Base-by-base conservation (phyloP, 2,329 filamentous ascomycete genomes). In the Didymella sp. region DNA sequence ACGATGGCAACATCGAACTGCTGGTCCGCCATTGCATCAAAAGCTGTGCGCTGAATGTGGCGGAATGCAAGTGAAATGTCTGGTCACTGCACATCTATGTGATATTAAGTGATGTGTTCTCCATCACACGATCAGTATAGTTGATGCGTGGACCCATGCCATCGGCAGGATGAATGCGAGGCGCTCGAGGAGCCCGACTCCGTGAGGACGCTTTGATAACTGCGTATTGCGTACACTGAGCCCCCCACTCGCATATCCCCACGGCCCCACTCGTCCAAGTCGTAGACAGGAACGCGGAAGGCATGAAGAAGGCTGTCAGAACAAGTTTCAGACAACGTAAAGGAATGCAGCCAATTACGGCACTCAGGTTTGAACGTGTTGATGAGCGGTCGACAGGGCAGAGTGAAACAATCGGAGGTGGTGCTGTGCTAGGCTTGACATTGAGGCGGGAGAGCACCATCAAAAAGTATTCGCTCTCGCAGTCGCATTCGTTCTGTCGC, bases 1-100 rank as follows among this genome's bases (percentile, higher is more conserved):
- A 53, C 17, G 31, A 60, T 57, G 41, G 52, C 53, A 21, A 52
- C 4, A 21, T 51, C 40, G 35, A 46, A 51, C 1, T 41, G 44
- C 40, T 53, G 49, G n/a, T 42, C 13, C 30, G 45, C 40, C 55
- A 58, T 58, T 13, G 28, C 33, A 17, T 28, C 22, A 25, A 35
- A 9, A n/a, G n/a, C n/a, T n/a, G n/a, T n/a, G n/a, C n/a, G n/a
- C n/a, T n/a, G n/a, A 12, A 31, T 7, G 21, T n/a, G 11, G 27
- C 19, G 9, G 9, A 19, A 22, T 2, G 22, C 15, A 12, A 19
- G 21, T 37, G 22, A 7, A 35, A 22, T 42, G 22, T n/a, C 21
- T 31, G 28, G 17, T 35, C 19, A 24, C 28, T 35, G 35, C 9
- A 31, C 17, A 33, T 6, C 12, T 50, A 31, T 13, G 31, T 2